Evolutionary conservation across 1,284 basidiomycete species (phyloP).

Genomic region (Heterobasidion parviporum): DNA sequence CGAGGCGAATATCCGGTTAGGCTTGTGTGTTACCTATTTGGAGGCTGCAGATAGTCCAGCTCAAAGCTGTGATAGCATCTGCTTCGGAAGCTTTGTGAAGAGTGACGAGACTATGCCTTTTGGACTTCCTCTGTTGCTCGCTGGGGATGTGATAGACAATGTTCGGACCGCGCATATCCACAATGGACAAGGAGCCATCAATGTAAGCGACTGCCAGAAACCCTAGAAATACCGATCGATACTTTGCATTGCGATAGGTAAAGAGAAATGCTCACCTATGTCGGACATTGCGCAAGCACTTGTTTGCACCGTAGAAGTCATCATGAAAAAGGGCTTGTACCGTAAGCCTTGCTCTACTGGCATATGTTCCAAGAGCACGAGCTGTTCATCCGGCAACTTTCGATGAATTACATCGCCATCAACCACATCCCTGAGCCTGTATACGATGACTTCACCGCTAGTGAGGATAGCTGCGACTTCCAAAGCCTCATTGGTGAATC

Average conservation of each 20-base stretch:
- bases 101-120: slow-evolving; percentile 19
- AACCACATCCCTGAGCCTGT: slow-evolving; percentile 35
- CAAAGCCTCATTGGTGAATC: slow-evolving; percentile 56
- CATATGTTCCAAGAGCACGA: slow-evolving; percentile 41
- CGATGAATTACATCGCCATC: slow-evolving; percentile 11
- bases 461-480: slow-evolving; percentile 58
- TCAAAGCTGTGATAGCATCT: slow-evolving; percentile 43
- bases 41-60: slow-evolving; percentile 58
- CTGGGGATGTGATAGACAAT: slow-evolving; percentile 41
- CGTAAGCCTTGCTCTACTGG: slow-evolving; percentile 28
- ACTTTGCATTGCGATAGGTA: too few relatives aligned
- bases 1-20: too few relatives aligned
- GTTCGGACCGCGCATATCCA: slow-evolving; percentile 68
- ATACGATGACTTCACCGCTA: slow-evolving; percentile 63
- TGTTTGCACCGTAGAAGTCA: slow-evolving; percentile 44
- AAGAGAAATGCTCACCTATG: slow-evolving; percentile 41
- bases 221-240: slow-evolving; percentile 32
- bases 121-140: slow-evolving; percentile 16
- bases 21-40: too few relatives aligned
- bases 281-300: slow-evolving; percentile 57
- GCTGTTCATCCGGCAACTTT: slow-evolving; percentile 32
- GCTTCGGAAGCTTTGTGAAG: slow-evolving; percentile 17
- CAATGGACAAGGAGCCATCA: slow-evolving; percentile 49
- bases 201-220: slow-evolving; percentile 67
- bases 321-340: slow-evolving; percentile 55